Conservation (phyloP, 192 early-diverging fungal species). For the Linnemannia zychae region DNA sequence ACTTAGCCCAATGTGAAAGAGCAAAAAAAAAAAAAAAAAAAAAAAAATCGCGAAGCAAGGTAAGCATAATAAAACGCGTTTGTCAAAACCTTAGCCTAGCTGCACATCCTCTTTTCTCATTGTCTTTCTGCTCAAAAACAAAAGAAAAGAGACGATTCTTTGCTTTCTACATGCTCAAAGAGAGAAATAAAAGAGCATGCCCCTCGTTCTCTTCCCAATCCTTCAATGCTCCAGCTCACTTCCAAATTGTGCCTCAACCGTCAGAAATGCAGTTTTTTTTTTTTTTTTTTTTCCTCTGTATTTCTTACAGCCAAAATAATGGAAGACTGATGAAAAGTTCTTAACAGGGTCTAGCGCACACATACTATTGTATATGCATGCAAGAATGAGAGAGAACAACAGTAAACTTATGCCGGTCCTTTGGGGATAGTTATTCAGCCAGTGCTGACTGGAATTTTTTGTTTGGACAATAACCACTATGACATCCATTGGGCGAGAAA, state of each 20-base stretch:
- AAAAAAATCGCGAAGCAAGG: too few species aligned
- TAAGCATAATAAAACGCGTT: too few species aligned
- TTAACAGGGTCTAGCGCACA: neutral
- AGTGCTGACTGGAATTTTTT: neutral
- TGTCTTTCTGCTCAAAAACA: too few species aligned
- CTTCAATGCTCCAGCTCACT: neutral
- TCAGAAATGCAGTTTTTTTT: too few species aligned
- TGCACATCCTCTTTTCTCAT: too few species aligned
- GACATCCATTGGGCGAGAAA: neutral
- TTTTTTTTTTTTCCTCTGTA: neutral
- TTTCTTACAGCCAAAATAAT: neutral
- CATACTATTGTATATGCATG: neutral
- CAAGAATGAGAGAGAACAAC: neutral
- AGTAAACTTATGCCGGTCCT: neutral
- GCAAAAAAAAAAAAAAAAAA: too few species aligned
- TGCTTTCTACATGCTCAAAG: neutral
- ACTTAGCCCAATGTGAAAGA: too few species aligned
- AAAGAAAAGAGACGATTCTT: neutral
- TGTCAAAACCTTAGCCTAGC: too few species aligned
- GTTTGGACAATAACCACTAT: neutral
- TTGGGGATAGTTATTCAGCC: neutral
- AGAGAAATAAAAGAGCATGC: neutral
- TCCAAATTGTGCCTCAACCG: neutral
- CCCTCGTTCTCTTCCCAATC: neutral
- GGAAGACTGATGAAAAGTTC: neutral